Percentiles rank a stretch among this genome's conserved stretches.
Conservation (phyloP, 306 rosid genomes). For the Cicer chorassanicum region DNA sequence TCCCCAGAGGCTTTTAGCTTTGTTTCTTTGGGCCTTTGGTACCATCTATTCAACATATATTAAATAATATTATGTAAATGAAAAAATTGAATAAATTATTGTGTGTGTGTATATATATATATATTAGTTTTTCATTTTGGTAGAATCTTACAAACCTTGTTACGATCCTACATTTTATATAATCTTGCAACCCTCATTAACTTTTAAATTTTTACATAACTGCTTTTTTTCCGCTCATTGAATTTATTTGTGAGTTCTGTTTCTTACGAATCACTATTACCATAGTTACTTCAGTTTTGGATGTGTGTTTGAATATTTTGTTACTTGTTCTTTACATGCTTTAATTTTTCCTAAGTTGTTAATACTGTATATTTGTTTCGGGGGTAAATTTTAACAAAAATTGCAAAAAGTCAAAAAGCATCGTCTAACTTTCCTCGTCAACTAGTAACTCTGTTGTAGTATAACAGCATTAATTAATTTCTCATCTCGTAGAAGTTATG, state of each 20-base stretch:
- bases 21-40: too few relatives aligned
- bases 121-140: background rate
- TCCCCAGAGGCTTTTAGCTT: too few relatives aligned
- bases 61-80: background rate
- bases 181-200: background rate
- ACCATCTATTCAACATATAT: background rate
- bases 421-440: conserved; percentile 2
- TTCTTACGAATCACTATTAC: conserved; percentile 8
- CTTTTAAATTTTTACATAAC: background rate
- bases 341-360: background rate
- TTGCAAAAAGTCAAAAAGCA: background rate
- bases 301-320: background rate
- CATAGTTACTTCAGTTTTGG: background rate
- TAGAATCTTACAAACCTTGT: background rate
- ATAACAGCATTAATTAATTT: background rate
- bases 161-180: too few relatives aligned
- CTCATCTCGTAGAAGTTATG: conserved; percentile 9
- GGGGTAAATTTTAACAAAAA: conserved; percentile 1
- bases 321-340: conserved; percentile 3
- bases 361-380: background rate
- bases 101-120: background rate
- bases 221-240: background rate
- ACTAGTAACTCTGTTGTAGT: conserved; percentile 1
- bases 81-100: background rate
- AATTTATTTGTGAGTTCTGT: background rate